phyloP scores from a whole-genome alignment of 2,329 filamentous ascomycete genomes.

The Colletotrichum spaethianum region DNA sequence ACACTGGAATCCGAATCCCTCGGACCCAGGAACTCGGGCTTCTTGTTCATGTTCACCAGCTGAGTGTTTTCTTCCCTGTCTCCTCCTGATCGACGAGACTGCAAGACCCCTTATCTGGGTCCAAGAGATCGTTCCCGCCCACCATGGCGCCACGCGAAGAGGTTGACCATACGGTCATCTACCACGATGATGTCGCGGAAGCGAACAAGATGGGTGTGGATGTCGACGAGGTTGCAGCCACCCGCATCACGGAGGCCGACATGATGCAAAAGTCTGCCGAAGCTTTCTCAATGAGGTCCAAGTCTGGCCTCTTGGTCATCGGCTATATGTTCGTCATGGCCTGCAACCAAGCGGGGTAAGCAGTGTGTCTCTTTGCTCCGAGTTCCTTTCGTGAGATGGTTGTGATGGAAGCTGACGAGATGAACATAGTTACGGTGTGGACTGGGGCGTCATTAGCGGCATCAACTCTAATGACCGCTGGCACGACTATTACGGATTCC shows the following conservation, averaged over 20 bases:
- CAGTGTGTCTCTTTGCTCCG: neutral
- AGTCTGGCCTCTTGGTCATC: constrained; percentile 56
- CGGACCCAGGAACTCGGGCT: constrained; percentile 26
- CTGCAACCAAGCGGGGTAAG: constrained; percentile 59
- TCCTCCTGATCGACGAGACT: neutral
- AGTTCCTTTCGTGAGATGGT: too few relatives aligned
- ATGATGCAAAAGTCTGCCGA: constrained; percentile 57
- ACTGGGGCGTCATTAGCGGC: constrained; percentile 64
- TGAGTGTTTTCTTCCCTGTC: neutral
- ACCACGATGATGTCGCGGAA: constrained; percentile 48
- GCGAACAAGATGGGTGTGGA: constrained; percentile 51
- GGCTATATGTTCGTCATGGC: constrained; percentile 61
- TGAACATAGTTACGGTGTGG: constrained; percentile 55
- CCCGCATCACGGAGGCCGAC: constrained; percentile 62
- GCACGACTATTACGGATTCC: constrained; percentile 61
- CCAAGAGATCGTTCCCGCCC: neutral
- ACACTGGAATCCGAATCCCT: constrained; percentile 22
- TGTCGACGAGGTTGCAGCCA: constrained; percentile 60
- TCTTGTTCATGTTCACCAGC: constrained; percentile 17
- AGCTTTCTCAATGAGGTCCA: constrained; percentile 56
- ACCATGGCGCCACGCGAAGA: constrained; percentile 40
- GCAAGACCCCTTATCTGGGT: neutral
- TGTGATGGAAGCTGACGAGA: neutral
- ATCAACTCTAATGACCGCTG: constrained; percentile 60
- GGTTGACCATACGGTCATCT: constrained; percentile 42